phyloP scores from a whole-genome alignment of 1,139 yeast genomes.

The Saccharomyces hybrid region DNA sequence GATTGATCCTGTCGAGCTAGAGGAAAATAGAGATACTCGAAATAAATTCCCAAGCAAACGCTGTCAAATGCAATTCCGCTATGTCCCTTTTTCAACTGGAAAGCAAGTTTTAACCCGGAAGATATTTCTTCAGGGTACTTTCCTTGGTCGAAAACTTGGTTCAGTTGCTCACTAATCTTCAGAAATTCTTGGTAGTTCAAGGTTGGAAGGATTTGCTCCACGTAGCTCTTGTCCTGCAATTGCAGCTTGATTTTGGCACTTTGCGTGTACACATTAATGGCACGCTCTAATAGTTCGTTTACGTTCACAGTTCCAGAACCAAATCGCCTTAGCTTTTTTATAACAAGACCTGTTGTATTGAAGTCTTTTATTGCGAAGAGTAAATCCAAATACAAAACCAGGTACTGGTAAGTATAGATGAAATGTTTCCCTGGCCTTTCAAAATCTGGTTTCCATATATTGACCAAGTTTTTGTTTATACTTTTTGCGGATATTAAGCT shows the following conservation, averaged over 20 bases:
- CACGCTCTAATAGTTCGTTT: constrained; percentile 23
- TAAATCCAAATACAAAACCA: constrained; percentile 53
- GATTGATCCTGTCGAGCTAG: background rate
- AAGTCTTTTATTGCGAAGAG: constrained; percentile 50
- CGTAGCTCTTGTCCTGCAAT: constrained; percentile 23
- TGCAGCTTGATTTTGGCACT: constrained; percentile 16
- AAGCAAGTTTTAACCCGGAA: constrained; percentile 22
- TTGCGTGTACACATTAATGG: constrained; percentile 18
- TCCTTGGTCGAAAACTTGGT: constrained; percentile 13
- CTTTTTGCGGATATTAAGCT: constrained; percentile 58
- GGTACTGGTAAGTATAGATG: constrained; percentile 64
- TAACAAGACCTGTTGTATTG: constrained; percentile 48
- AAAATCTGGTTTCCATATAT: constrained; percentile 86
- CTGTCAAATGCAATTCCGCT: constrained; percentile 29
- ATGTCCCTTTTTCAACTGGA: constrained; percentile 28
- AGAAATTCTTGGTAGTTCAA: constrained; percentile 22
- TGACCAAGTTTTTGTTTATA: constrained; percentile 63
- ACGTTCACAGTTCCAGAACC: constrained; percentile 55
- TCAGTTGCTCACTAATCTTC: constrained; percentile 17
- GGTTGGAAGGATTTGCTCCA: constrained; percentile 23
- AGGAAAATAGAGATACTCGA: constrained; percentile 27
- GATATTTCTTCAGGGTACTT: constrained; percentile 16
- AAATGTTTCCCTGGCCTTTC: constrained; percentile 94
- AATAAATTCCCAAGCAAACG: constrained; percentile 25
- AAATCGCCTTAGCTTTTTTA: constrained; percentile 66